Evolutionary conservation across 345 rosid species (phyloP), one percentile per base, ranked within the genome.

Genomic region (Gossypium ekmanianum): DNA sequence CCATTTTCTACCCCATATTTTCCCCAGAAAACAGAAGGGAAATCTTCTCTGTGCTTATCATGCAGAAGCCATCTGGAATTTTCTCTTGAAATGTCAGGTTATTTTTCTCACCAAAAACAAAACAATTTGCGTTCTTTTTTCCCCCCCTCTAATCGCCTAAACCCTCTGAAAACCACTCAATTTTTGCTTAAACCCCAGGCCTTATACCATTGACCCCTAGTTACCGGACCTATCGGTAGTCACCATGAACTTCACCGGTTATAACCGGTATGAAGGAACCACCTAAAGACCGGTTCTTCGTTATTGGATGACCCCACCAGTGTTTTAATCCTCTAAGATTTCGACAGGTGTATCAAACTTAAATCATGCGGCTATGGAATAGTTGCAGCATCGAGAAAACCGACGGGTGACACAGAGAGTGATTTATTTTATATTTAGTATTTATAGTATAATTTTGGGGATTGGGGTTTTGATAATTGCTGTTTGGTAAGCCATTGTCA

Each of bases 171-270:
- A 85, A 80, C 82, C 88, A 87, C 87, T 82, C 81, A 78, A 74
- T 72, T 71, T 68, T 79, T 58, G 77, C 88, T 86, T 85, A 86
- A 89, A 87, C 94, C 90, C 91, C 85, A 77, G 77, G 62, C 74
- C 76, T 81, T 79, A 80, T 83, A 85, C 68, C 78, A 78, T 83
- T 67, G 88, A 86, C 88, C 78, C 75, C 22, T 0, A 14, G 67
- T 47, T n/a, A 89, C 91, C 85, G 82, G 79, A 47, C 68, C 74
- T 69, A 77, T 77, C 86, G 87, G 87, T 85, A 50, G 57, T 11
- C 29, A 17, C 76, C 56, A 14, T 48, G 17, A 13, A 48, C 13
- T 20, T 61, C 27, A 89, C 90, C 74, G 88, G 82, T 77, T 81
- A 56, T 62, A 16, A 64, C 82, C 83, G 79, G 88, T 83, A 29